phyloP scores from a whole-genome alignment of 257 asterid genomes.

The Craterostigma plantagineum region DNA sequence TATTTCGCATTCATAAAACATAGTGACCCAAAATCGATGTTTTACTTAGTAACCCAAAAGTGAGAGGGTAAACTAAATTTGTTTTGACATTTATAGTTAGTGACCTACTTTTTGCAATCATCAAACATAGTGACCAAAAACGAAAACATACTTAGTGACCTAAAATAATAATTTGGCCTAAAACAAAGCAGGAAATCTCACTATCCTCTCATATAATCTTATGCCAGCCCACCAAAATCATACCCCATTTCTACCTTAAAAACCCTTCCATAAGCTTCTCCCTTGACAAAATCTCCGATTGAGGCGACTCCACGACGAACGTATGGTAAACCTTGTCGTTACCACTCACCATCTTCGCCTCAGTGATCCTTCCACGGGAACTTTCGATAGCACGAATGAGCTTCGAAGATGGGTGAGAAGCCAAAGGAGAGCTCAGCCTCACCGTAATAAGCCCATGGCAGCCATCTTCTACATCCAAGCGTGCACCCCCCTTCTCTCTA shows the following conservation, averaged over 20 bases:
- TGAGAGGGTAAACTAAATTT: too few relatives aligned
- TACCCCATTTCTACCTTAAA: neutral
- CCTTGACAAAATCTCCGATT: slow-evolving; percentile 42
- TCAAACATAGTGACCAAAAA: too few relatives aligned
- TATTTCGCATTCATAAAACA: too few relatives aligned
- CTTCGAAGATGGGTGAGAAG: slow-evolving; percentile 50
- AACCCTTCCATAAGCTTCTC: slow-evolving; percentile 55
- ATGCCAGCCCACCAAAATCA: too few relatives aligned
- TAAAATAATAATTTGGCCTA: too few relatives aligned
- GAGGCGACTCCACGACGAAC: slow-evolving; percentile 55
- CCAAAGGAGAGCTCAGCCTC: slow-evolving; percentile 44
- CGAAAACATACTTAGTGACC: too few relatives aligned
- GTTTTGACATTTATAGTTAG: too few relatives aligned
- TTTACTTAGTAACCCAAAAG: too few relatives aligned
- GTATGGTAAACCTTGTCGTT: slow-evolving; percentile 52
- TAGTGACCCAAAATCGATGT: too few relatives aligned
- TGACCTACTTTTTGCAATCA: too few relatives aligned
- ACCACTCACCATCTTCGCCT: slow-evolving; percentile 40
- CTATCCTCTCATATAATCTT: too few relatives aligned
- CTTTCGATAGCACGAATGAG: slow-evolving; percentile 45
- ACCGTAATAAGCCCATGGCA: slow-evolving; percentile 37
- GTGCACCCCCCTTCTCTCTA: neutral
- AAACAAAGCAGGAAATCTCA: too few relatives aligned
- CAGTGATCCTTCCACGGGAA: slow-evolving; percentile 34
- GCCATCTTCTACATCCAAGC: slow-evolving; percentile 15